phyloP scores from a whole-genome alignment of 2,329 filamentous ascomycete species.

The Aspergillus amoenus region DNA sequence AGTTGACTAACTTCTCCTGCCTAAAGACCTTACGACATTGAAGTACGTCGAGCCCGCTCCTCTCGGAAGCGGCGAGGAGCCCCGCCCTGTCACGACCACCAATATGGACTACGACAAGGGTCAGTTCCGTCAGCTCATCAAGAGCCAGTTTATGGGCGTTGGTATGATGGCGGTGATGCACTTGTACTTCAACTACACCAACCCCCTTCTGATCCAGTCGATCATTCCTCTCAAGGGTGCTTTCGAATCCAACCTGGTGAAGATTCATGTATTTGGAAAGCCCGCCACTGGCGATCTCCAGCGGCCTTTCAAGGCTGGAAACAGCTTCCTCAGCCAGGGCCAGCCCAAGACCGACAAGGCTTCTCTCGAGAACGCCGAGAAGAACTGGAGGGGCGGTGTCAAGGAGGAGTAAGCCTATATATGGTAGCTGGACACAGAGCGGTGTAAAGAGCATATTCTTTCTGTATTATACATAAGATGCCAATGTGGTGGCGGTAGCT shows the following conservation, averaged over 20 bases:
- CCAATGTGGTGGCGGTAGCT: constrained; percentile 1
- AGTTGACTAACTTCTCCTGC: constrained; percentile 1
- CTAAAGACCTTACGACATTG: constrained; percentile 84
- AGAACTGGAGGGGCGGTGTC: constrained; percentile 50
- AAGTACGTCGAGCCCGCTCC: constrained; percentile 97
- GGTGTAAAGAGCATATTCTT: constrained; percentile 4
- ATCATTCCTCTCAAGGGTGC: constrained; percentile 97
- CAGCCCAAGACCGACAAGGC: constrained; percentile 90
- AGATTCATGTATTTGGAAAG: constrained; percentile 89
- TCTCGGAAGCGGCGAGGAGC: constrained; percentile 90
- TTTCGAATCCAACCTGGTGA: constrained; percentile 91
- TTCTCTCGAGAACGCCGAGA: constrained; percentile 55
- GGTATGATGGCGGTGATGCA: constrained; percentile 99
- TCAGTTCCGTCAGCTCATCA: constrained; percentile 82
- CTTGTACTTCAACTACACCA: constrained; percentile 99
- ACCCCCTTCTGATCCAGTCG: constrained; percentile 96
- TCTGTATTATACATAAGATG: constrained; percentile 21
- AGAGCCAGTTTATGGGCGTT: constrained; percentile 90
- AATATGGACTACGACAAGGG: constrained; percentile 89
- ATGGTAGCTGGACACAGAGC: background rate
- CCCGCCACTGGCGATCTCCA: constrained; percentile 87
- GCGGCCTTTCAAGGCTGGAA: constrained; percentile 87
- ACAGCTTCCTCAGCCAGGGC: constrained; percentile 72
- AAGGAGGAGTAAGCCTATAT: constrained; percentile 47
- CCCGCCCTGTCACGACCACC: constrained; percentile 94